Evolutionary conservation across 768 basidiomycete species (phyloP).

Genomic region (Suillus tomentosus): DNA sequence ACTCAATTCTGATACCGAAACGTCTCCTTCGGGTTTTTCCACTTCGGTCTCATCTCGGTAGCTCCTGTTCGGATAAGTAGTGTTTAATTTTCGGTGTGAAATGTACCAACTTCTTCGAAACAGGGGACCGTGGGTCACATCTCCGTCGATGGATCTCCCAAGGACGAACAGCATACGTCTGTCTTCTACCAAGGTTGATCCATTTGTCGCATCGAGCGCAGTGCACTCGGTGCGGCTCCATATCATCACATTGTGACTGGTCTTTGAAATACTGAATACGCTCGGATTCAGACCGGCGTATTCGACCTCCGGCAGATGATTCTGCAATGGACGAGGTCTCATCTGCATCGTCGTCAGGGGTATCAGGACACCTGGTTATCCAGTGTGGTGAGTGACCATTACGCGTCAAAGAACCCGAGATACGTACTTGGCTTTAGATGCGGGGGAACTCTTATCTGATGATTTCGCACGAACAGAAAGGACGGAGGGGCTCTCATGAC

Average conservation of each 20-base stretch:
- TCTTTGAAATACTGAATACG: slow-evolving; percentile 65
- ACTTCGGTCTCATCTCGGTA: not conserved
- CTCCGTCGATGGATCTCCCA: slow-evolving; percentile 62
- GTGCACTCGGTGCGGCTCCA: slow-evolving; percentile 59
- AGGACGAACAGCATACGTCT: slow-evolving; percentile 56
- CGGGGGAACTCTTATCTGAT: not conserved
- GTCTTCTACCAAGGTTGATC: slow-evolving; percentile 56
- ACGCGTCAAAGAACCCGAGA: not conserved
- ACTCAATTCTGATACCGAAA: slow-evolving; percentile 1
- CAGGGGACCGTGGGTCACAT: slow-evolving; percentile 47
- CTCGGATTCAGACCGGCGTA: slow-evolving; percentile 61
- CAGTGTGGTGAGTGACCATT: not conserved
- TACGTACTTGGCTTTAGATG: slow-evolving; percentile 1
- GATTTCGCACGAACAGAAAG: slow-evolving; percentile 11
- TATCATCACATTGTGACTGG: slow-evolving; percentile 55
- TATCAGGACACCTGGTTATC: slow-evolving; percentile 9
- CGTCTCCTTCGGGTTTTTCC: not conserved
- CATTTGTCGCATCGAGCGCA: slow-evolving; percentile 61
- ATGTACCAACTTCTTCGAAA: slow-evolving; percentile 29
- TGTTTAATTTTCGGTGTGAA: not conserved
- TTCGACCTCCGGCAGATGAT: slow-evolving; percentile 45
- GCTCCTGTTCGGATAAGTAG: not conserved
- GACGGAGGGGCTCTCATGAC: slow-evolving; percentile 10
- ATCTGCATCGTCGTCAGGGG: slow-evolving; percentile 30
- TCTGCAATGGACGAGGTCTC: slow-evolving; percentile 58